Percentiles rank a stretch among this genome's conserved stretches.
phyloP scores from a whole-genome alignment of 1,284 basidiomycete species.

The Ceratorhiza oryzae-sativae region DNA sequence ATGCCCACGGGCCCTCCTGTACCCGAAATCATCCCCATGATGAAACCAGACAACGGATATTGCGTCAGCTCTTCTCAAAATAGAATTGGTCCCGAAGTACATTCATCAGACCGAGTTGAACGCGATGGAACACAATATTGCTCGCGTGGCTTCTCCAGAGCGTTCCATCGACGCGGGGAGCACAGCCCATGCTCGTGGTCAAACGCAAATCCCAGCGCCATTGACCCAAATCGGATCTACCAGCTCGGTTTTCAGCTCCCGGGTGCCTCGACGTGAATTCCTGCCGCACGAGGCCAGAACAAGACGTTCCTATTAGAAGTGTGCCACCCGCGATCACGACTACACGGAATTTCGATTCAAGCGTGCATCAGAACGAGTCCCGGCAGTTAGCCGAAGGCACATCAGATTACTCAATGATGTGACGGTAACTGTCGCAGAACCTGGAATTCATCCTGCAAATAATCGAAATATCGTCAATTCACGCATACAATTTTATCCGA shows the following conservation, averaged over 20 bases:
- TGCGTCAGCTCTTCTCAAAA: conserved; percentile 16
- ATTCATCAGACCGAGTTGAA: conserved; percentile 16
- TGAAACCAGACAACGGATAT: conserved; percentile 18
- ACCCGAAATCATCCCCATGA: conserved; percentile 13
- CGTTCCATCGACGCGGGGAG: conserved; percentile 26
- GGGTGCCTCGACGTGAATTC: conserved; percentile 11
- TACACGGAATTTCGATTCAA: conserved; percentile 15
- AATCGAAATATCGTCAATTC: neutral
- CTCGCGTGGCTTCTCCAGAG: conserved; percentile 34
- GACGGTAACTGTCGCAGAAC: neutral
- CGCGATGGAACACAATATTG: conserved; percentile 9
- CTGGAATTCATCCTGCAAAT: neutral
- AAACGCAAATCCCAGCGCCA: conserved; percentile 20
- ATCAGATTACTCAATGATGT: conserved; percentile 16
- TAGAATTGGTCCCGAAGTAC: conserved; percentile 18
- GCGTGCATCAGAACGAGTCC: neutral
- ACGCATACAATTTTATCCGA: neutral
- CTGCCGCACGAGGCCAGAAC: neutral
- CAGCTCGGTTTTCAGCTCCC: neutral
- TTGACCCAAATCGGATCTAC: neutral
- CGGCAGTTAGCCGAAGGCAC: neutral
- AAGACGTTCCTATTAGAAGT: conserved; percentile 29
- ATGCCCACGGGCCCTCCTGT: neutral
- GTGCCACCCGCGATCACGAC: neutral
- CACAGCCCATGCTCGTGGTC: neutral